Percentiles rank a stretch among this genome's conserved stretches.
Conservation (phyloP, 495 filamentous ascomycete genomes). For the Neurospora pannonica region DNA sequence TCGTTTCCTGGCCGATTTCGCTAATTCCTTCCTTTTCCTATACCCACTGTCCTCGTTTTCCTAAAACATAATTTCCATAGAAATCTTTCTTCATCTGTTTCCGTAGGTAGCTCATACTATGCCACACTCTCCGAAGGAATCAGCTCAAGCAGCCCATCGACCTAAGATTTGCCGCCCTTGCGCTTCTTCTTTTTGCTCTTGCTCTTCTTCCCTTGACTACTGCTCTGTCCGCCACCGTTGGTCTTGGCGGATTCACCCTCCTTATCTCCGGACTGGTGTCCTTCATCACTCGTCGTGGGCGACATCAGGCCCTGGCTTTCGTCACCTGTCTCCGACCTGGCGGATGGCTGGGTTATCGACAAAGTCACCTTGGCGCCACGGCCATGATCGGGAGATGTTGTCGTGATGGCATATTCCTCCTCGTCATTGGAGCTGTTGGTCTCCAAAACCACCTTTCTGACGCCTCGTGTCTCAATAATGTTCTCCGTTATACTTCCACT, state of each 20-base stretch:
- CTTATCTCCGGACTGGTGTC: conserved; percentile 6
- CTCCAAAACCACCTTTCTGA: conserved; percentile 79
- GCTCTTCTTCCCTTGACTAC: conserved; percentile 18
- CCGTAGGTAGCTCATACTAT: background rate
- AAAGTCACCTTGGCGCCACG: background rate
- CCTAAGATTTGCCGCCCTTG: conserved; percentile 31
- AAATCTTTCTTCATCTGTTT: background rate
- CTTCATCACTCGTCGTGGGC: conserved; percentile 7
- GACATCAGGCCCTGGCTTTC: conserved; percentile 11
- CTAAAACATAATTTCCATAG: background rate
- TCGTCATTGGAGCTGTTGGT: conserved; percentile 45
- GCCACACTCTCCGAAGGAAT: background rate
- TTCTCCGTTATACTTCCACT: conserved; percentile 88
- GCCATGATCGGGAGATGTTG: conserved; percentile 8
- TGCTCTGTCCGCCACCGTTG: conserved; percentile 1
- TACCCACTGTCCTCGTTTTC: background rate
- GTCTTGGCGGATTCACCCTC: conserved; percentile 1
- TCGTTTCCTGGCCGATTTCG: background rate
- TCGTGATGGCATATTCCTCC: conserved; percentile 11
- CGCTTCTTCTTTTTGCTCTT: conserved; percentile 34
- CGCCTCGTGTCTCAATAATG: conserved; percentile 67
- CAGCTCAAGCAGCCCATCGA: conserved; percentile 15
- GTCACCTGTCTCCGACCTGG: background rate
- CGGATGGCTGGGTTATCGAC: background rate
- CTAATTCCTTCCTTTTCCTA: background rate